Base-by-base conservation (phyloP, 2,329 filamentous ascomycete species). In the Xylariaceae sp. region DNA sequence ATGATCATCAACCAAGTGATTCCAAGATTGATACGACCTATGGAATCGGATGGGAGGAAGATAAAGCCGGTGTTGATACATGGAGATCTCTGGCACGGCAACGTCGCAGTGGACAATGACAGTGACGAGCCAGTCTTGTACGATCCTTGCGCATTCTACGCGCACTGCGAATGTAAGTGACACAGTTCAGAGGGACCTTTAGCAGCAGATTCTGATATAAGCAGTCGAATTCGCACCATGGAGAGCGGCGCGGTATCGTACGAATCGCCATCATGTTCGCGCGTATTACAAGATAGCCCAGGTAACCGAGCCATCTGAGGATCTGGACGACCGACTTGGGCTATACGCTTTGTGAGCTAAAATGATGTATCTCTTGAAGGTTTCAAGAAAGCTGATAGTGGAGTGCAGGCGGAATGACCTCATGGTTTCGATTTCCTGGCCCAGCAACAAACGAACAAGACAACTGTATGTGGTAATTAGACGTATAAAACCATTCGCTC, bases 81-180 rank as follows among this genome's bases (percentile, higher is more conserved):
- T 51, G 72, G 71, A 0, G 71, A 75, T 56, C 58, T 74, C 2
- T 75, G 71, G 72, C 68, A 75, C 44, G 66, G 62, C 1, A 76
- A 76, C 49, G 58, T 64, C 1, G 70, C 68, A 1, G 67, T 65
- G 6, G 63, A 67, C 31, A 47, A 51, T 1, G 48, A 62, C 7
- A 73, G 63, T 0, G 64, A 61, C 1, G 45, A 67, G 1, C 51
- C 67, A 9, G 49, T 66, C 18, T 59, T 75, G 7, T 75, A 72
- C 47, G 71, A 75, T 49, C 63, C 67, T 1, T 68, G 63, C 1
- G 63, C 58, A 0, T 71, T 67, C 47, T 75, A 71, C 53, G 73
- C 68, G 0, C 73, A 75, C 51, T 69, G 74, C 34, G 72, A 75
- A 22, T 44, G 42, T 44, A 11, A 44, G 42, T 44, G 13, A 16